Base-by-base conservation (phyloP, 768 basidiomycete genomes). In the Russula ochroleuca region DNA sequence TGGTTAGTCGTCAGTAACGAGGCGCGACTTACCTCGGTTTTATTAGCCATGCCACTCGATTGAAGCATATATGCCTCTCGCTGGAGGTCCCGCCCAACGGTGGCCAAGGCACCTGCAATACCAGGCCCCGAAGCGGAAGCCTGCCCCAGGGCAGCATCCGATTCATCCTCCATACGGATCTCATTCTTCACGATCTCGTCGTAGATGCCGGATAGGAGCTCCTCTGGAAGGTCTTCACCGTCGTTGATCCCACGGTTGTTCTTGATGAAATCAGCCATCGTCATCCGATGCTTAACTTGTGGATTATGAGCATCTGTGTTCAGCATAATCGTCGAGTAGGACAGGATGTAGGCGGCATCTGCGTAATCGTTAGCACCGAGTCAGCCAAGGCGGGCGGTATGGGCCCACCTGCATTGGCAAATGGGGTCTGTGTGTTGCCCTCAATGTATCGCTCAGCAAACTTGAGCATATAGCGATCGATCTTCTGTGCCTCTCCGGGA, bases 211-310 rank as follows among this genome's bases (percentile, higher is more conserved):
- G 78, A 79, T 48, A 98, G 73, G 45, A 90, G 78, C 23, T 96
- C 92, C 70, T 97, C 94, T 0, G 94, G 92, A 50, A 99, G 83
- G 74, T 95, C 88, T 43, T 81, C 80, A 63, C 84, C 84, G 70
- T 98, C 95, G 70, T 99, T 98, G 75, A 99, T 98, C 15, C 94
- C 94, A 35, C 94, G 85, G 72, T 97, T 98, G 74, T 98, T 99
- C 76, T 88, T 92, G 70, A 92, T 74, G 74, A 99, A 99, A 69
- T 94, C 95, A 9, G 77, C 75, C 71, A 90, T 94, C 0, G 92
- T 87, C 97, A 99, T 99, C 43, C 94, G 87, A 67, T 85, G 84
- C 77, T 98, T 98, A 60, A 98, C 79, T 73, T 95, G 93, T 23
- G 93, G 94, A 76, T 86, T 98, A 76, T 98, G 92, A 19, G 92